phyloP scores from a whole-genome alignment of 2,329 filamentous ascomycete genomes.

The Pseudogymnoascus sp. region DNA sequence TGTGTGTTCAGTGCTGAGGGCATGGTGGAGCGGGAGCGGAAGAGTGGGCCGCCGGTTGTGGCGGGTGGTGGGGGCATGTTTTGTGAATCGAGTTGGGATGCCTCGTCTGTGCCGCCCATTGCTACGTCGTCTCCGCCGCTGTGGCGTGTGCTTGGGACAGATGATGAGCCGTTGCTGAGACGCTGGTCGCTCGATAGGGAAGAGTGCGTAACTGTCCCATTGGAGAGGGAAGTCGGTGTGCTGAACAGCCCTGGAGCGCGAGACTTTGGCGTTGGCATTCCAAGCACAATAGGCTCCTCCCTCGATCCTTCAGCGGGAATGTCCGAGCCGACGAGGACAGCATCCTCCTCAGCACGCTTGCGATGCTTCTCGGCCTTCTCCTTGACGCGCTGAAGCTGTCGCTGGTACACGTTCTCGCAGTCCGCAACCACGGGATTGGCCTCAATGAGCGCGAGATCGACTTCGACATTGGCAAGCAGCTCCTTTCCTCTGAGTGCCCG shows the following conservation, averaged over 20 bases:
- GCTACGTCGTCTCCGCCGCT: conserved; percentile 42
- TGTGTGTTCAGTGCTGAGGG: conserved; percentile 41
- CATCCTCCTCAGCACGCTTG: conserved; percentile 34
- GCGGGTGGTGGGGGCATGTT: conserved; percentile 25
- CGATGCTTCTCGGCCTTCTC: conserved; percentile 52
- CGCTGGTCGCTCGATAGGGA: conserved; percentile 21
- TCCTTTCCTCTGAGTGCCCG: conserved; percentile 82
- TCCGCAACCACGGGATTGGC: conserved; percentile 59
- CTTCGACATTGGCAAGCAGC: conserved; percentile 85
- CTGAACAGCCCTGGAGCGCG: conserved; percentile 26
- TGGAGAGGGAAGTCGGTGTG: conserved; percentile 48
- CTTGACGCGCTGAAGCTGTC: conserved; percentile 59
- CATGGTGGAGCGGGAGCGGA: not conserved
- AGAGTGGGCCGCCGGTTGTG: conserved; percentile 23
- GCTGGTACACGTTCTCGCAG: conserved; percentile 73
- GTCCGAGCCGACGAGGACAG: conserved; percentile 13
- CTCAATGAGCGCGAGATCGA: conserved; percentile 76
- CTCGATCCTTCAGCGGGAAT: not conserved
- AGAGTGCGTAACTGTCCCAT: conserved; percentile 43
- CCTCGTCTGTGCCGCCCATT: conserved; percentile 51
- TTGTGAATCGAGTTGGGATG: conserved; percentile 2
- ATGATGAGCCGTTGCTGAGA: conserved; percentile 49
- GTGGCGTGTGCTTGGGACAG: conserved; percentile 27
- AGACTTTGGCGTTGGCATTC: conserved; percentile 53
- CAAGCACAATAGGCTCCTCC: conserved; percentile 43